A percentile compares a stretch with the other conserved stretches of the same genome.
phyloP scores from a whole-genome alignment of 441 rosid genomes.

The Flueggea neowawraea region DNA sequence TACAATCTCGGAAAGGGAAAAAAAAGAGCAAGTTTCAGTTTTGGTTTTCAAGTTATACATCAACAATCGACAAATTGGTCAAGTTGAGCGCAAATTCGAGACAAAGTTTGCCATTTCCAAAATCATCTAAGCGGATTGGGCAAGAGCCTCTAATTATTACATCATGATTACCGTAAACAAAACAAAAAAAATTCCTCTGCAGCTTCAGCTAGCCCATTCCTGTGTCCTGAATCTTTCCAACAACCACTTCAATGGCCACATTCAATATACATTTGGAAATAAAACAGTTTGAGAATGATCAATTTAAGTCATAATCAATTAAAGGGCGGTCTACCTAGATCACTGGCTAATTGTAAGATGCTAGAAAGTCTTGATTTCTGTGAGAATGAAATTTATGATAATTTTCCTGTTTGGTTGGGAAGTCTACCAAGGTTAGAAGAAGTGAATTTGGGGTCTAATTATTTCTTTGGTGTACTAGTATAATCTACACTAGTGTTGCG shows the following conservation, averaged over 20 bases:
- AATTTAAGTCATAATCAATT: background rate
- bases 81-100: too few relatives aligned
- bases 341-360: constrained; percentile 11
- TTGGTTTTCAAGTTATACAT: too few relatives aligned
- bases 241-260: constrained; percentile 4
- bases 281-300: constrained; percentile 9
- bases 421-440: background rate
- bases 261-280: background rate
- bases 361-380: constrained; percentile 1
- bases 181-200: too few relatives aligned
- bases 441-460: background rate
- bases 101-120: too few relatives aligned
- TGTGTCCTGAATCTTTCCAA: background rate
- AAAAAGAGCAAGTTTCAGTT: too few relatives aligned
- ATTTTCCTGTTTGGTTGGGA: constrained; percentile 1
- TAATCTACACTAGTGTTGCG: too few relatives aligned
- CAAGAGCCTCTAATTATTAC: too few relatives aligned
- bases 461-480: background rate
- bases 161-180: too few relatives aligned
- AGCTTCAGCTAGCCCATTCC: too few relatives aligned
- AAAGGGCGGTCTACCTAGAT: constrained; percentile 8
- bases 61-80: too few relatives aligned
- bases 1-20: too few relatives aligned
- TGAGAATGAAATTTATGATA: background rate
- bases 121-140: too few relatives aligned